Base-by-base conservation (phyloP, 495 filamentous ascomycete genomes). In the Neurospora cerealis region DNA sequence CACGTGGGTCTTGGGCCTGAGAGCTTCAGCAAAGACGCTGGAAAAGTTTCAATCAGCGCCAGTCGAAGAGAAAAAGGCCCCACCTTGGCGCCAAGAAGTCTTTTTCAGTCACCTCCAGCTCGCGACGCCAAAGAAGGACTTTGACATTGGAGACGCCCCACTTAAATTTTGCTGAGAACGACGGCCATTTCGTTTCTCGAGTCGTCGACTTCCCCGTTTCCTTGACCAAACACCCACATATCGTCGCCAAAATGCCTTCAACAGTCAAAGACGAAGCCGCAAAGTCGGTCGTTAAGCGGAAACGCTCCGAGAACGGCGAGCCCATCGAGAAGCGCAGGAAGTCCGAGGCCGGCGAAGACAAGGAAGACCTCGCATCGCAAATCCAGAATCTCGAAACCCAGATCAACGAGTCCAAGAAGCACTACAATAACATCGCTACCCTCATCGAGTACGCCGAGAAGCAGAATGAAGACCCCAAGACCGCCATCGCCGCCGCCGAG, bases 361-460 rank as follows among this genome's bases (percentile, higher is more conserved):
- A 83, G 42, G 78, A 82, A 70, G 80, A 83, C 75, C 80, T 80
- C 11, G 84, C 89, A 78, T 83, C 86, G 69, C 86, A 88, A 70
- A 90, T 96, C 72, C 81, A 91, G 71, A 77, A 87, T 21, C 89
- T 97, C 32, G 93, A 97, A 83, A 84, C 87, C 74, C 89, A 93
- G 74, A 92, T 97, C 69, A 85, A 91, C 73, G 90, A 95, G 80
- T 96, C 93, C 36, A 91, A 90, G 73, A 92, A 92, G 80, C 86
- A 97, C 81, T 97, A 96, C 86, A 98, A 99, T 84, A 94, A 96
- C 77, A 96, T 98, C 78, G 89, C 90, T 10, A 90, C 85, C 1
- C 82, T 98, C 48, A 84, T 96, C 42, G 85, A 86, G 10, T 84
- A 89, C 75, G 84, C 90, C 11, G 84, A 88, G 80, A 75, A 75